Evolutionary conservation across 768 basidiomycete genomes (phyloP).

Genomic region (Tulasnella sp.): DNA sequence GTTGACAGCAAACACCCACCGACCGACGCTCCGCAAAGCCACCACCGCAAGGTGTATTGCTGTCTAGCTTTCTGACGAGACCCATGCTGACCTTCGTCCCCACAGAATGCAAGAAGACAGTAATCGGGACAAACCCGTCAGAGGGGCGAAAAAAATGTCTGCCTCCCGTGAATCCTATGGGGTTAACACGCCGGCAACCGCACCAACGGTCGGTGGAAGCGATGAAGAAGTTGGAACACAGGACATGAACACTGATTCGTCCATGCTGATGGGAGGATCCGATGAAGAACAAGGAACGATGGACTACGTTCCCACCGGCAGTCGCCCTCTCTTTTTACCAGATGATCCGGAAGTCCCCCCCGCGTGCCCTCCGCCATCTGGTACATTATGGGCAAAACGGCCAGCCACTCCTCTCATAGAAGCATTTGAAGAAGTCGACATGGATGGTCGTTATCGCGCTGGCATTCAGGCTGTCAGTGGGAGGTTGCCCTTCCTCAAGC

Average conservation of each 20-base stretch:
- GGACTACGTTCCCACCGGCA: not conserved
- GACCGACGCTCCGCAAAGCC: not conserved
- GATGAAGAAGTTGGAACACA: not conserved
- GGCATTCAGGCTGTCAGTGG: not conserved
- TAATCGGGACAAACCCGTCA: not conserved
- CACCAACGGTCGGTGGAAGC: not conserved
- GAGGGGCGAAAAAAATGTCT: constrained; percentile 1
- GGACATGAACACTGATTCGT: not conserved
- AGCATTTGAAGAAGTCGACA: not conserved
- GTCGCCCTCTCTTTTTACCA: not conserved
- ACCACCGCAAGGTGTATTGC: not conserved
- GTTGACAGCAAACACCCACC: not conserved
- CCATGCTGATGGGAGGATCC: not conserved
- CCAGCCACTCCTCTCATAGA: not conserved
- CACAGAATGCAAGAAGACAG: not conserved
- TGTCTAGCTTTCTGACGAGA: not conserved
- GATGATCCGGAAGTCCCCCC: not conserved
- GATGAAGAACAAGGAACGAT: not conserved
- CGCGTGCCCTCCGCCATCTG: not conserved
- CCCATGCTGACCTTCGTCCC: not conserved
- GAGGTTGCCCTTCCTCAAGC: constrained; percentile 1
- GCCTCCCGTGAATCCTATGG: not conserved
- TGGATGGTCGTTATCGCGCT: not conserved
- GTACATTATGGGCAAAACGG: not conserved
- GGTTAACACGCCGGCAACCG: not conserved